Evolutionary conservation across 2,329 filamentous ascomycete genomes (phyloP).

Genomic region (Sclerotinia minor): DNA sequence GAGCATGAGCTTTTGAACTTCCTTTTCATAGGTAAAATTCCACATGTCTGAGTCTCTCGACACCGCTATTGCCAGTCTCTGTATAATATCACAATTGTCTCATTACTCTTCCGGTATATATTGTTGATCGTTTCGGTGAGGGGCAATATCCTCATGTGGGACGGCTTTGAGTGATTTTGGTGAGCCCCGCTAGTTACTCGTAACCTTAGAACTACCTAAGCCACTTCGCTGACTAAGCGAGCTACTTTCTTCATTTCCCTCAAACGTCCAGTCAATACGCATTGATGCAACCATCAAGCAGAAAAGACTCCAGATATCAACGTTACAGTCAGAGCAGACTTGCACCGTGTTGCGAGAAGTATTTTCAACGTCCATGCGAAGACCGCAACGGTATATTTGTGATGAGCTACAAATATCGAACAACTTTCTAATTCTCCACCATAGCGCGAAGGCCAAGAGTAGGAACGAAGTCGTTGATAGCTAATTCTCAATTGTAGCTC

Average conservation of each 20-base stretch:
- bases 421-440: background rate
- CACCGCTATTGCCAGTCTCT: background rate
- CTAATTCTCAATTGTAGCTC: background rate
- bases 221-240: slow-evolving; percentile 2
- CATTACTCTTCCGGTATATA: slow-evolving; percentile 1
- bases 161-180: background rate
- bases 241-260: background rate
- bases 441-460: background rate
- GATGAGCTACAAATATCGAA: background rate
- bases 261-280: background rate
- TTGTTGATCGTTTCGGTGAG: slow-evolving; percentile 2
- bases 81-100: background rate
- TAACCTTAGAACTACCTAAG: background rate
- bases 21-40: background rate
- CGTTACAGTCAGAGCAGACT: background rate
- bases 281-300: slow-evolving; percentile 2
- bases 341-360: background rate
- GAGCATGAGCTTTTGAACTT: background rate
- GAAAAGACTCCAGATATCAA: background rate
- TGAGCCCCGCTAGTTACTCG: background rate
- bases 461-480: background rate
- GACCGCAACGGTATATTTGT: background rate
- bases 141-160: background rate
- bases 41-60: background rate
- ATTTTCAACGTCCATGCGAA: too few relatives aligned